Conservation (phyloP, 768 basidiomycete species). For the Lactarius tabidus region DNA sequence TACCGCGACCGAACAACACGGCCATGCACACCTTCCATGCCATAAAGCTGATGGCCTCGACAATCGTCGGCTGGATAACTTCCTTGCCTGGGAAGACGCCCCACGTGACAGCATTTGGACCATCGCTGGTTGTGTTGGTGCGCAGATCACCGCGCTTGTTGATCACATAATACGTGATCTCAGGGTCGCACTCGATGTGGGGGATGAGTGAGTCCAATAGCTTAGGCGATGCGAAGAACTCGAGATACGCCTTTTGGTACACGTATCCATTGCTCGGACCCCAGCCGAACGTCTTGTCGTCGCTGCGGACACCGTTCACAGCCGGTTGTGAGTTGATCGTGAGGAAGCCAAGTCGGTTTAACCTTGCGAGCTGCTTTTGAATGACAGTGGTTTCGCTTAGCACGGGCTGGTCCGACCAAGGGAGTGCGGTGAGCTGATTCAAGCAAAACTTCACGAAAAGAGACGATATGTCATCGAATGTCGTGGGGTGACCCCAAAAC, state of each 20-base stretch:
- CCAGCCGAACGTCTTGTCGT: conserved; percentile 88
- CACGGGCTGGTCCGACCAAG: conserved; percentile 93
- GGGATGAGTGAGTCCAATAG: conserved; percentile 69
- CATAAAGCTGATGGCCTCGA: conserved; percentile 97
- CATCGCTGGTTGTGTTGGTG: conserved; percentile 92
- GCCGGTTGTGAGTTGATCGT: conserved; percentile 98
- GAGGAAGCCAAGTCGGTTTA: conserved; percentile 90
- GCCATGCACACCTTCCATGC: conserved; percentile 78
- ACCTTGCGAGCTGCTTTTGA: conserved; percentile 66
- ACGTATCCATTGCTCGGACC: conserved; percentile 91
- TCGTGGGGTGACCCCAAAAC: conserved; percentile 82
- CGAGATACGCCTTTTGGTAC: conserved; percentile 97
- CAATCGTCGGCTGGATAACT: conserved; percentile 93
- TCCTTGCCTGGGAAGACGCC: conserved; percentile 98
- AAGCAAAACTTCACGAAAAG: conserved; percentile 86
- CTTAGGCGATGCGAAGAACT: conserved; percentile 84
- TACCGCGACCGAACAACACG: not conserved
- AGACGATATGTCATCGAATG: conserved; percentile 55
- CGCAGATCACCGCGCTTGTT: conserved; percentile 92
- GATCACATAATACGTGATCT: conserved; percentile 96
- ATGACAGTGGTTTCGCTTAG: conserved; percentile 82
- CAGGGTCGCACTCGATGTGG: conserved; percentile 80
- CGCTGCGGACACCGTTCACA: conserved; percentile 83
- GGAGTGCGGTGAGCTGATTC: conserved; percentile 68
- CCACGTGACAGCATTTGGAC: conserved; percentile 99